phyloP scores from a whole-genome alignment of 2,329 filamentous ascomycete genomes.

The Ilyonectria robusta region DNA sequence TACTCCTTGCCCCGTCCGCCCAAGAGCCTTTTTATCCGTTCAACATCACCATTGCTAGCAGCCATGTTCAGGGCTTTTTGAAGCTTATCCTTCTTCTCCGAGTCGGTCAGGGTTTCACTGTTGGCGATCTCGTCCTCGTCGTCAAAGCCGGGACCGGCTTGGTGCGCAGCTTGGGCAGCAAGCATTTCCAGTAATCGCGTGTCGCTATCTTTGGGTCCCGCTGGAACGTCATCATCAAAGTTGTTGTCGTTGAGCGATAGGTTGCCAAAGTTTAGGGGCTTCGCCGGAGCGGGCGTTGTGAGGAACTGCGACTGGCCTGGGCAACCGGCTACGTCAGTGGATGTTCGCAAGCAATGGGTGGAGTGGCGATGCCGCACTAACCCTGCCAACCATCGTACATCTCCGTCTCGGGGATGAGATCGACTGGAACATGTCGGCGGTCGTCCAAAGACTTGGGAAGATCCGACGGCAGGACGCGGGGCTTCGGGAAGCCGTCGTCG shows the following conservation, averaged over 20 bases:
- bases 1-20: slow-evolving; percentile 80
- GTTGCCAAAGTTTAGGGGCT: slow-evolving; percentile 85
- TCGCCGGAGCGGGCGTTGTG: slow-evolving; percentile 86
- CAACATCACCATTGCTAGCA: slow-evolving; percentile 93
- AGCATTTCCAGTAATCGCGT: slow-evolving; percentile 95
- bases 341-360: slow-evolving; percentile 36
- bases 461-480: slow-evolving; percentile 79
- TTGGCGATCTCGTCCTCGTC: slow-evolving; percentile 85
- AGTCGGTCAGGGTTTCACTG: slow-evolving; percentile 79
- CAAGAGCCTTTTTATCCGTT: slow-evolving; percentile 83
- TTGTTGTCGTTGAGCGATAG: slow-evolving; percentile 87
- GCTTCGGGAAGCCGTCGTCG: slow-evolving; percentile 58
- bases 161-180: slow-evolving; percentile 88
- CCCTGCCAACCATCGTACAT: slow-evolving; percentile 99
- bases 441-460: slow-evolving; percentile 94
- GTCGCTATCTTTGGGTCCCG: slow-evolving; percentile 81
- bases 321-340: slow-evolving; percentile 43
- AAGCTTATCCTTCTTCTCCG: slow-evolving; percentile 84
- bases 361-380: slow-evolving; percentile 51
- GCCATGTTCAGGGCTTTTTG: slow-evolving; percentile 95
- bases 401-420: slow-evolving; percentile 85
- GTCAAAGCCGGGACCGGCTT: slow-evolving; percentile 78
- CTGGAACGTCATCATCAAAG: slow-evolving; percentile 73
- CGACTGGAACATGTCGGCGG: slow-evolving; percentile 76
- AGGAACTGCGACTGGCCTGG: slow-evolving; percentile 96